Percentiles rank a stretch among this genome's conserved stretches.
These are phyloP conservation scores for Vitis hybrid DNA, from an alignment of 177 flowering plant genomes.

Conservation along the genomic window DNA sequence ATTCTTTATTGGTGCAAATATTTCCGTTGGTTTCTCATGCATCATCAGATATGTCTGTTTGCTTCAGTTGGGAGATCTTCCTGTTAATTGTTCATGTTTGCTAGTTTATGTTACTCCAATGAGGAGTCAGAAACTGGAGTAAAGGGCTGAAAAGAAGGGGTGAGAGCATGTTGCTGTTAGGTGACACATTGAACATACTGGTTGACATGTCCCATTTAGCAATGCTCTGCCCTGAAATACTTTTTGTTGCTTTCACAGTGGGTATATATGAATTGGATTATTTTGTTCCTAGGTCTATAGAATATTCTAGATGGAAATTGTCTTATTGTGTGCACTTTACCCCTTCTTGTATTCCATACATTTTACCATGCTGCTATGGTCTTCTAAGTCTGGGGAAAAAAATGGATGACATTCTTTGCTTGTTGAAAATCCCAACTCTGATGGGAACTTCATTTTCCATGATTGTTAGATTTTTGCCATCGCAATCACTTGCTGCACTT, in stretches of 20 bases:
- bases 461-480: too few species aligned
- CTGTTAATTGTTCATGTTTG: too few species aligned
- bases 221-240: neutral
- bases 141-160: neutral
- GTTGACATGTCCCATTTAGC: neutral
- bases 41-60: neutral
- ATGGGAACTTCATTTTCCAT: neutral
- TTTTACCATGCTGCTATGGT: neutral
- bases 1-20: slow-evolving; percentile 3
- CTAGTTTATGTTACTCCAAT: too few species aligned
- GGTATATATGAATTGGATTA: neutral
- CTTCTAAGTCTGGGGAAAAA: neutral
- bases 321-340: neutral
- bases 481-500: neutral
- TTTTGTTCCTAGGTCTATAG: neutral
- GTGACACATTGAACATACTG: neutral
- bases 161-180: neutral
- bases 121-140: neutral
- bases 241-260: neutral
- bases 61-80: neutral
- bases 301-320: neutral
- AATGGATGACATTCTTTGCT: too few species aligned
- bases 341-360: neutral
- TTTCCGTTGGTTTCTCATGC: neutral
- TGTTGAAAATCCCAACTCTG: too few species aligned